These are phyloP conservation scores for Acacia pycnantha DNA, from an alignment of 331 rosid genomes.

Conservation along the genomic window DNA sequence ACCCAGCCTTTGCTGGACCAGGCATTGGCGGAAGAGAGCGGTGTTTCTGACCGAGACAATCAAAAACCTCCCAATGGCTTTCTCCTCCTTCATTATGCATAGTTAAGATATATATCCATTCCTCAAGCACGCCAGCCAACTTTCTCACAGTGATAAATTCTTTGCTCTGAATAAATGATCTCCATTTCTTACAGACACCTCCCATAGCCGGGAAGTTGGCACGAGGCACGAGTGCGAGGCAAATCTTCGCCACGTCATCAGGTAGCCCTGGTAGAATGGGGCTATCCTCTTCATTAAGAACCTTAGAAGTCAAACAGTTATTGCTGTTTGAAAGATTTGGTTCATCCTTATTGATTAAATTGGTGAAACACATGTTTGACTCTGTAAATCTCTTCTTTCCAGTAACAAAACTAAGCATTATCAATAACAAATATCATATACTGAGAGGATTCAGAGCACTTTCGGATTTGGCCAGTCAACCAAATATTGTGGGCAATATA, in stretches of 20 bases:
- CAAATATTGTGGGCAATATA: constrained; percentile 16
- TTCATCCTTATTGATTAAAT: constrained; percentile 41
- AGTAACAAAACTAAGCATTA: constrained; percentile 65
- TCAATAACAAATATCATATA: constrained; percentile 32
- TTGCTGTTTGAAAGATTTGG: constrained; percentile 39
- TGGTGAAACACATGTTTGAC: constrained; percentile 60
- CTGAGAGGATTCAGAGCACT: constrained; percentile 29
- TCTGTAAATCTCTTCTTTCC: constrained; percentile 59
- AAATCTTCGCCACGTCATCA: constrained; percentile 85
- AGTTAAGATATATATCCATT: constrained; percentile 88
- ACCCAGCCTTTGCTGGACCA: constrained; percentile 65
- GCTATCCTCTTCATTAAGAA: constrained; percentile 37
- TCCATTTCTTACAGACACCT: constrained; percentile 87
- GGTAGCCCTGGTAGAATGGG: constrained; percentile 78
- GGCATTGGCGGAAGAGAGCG: constrained; percentile 84
- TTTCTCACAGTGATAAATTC: constrained; percentile 71
- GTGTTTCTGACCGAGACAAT: constrained; percentile 60
- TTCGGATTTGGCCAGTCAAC: constrained; percentile 31
- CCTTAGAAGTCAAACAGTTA: constrained; percentile 34
- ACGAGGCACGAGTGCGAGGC: constrained; percentile 95
- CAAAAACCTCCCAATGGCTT: constrained; percentile 93
- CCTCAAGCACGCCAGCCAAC: constrained; percentile 80
- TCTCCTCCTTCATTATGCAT: constrained; percentile 55
- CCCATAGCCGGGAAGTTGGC: constrained; percentile 64
- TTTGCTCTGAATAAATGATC: constrained; percentile 73